Conservation (phyloP, 805 yeast species). For the Vanderwaltozyma tropicalis region DNA sequence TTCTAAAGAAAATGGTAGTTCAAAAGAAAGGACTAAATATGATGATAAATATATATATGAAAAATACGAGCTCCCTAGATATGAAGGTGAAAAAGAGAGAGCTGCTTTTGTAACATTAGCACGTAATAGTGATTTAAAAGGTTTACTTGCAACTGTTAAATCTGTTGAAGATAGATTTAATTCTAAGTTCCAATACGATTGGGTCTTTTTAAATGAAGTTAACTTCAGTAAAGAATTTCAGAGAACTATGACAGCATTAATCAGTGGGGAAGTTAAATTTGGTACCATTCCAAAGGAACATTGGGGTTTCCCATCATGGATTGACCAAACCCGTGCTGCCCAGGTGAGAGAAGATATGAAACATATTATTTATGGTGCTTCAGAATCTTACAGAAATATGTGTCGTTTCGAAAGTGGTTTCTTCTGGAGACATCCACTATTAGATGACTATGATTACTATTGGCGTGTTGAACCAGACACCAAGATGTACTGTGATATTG, state of each 20-base stretch:
- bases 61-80: conserved; percentile 4
- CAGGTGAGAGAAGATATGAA: conserved; percentile 42
- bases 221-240: conserved; percentile 77
- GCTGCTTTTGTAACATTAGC: conserved; percentile 84
- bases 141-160: conserved; percentile 52
- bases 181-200: conserved; percentile 72
- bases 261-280: conserved; percentile 68
- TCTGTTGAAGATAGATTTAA: conserved; percentile 87
- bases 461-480: conserved; percentile 94
- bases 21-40: conserved; percentile 1
- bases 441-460: conserved; percentile 73
- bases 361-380: conserved; percentile 52
- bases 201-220: conserved; percentile 91
- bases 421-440: conserved; percentile 67
- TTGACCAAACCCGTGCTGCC: conserved; percentile 61
- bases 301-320: conserved; percentile 81
- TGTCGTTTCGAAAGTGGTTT: conserved; percentile 86
- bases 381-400: conserved; percentile 74
- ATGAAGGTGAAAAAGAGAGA: conserved; percentile 36
- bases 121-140: conserved; percentile 60
- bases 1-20: neutral
- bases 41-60: conserved; percentile 3
- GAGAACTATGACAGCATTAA: conserved; percentile 52
- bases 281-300: conserved; percentile 74
- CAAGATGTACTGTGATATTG: conserved; percentile 70